Conservation (phyloP, 371 early-diverging fungal genomes). For the Mucor saturninus region DNA sequence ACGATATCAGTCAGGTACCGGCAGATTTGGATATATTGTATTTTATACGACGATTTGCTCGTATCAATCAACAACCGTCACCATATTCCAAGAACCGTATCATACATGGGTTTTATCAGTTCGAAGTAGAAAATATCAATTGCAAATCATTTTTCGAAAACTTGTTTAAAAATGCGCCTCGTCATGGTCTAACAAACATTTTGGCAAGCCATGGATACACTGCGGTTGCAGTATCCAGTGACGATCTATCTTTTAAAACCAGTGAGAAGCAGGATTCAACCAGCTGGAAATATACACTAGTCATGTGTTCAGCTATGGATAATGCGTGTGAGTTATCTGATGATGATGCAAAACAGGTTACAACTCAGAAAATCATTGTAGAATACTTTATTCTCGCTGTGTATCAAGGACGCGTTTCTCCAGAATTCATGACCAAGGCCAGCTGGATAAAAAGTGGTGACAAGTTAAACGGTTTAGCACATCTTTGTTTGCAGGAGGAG, state of each 20-base stretch:
- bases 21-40: slow-evolving; percentile 57
- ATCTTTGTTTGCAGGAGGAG: slow-evolving; percentile 29
- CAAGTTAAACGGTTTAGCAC: neutral
- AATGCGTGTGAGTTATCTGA: neutral
- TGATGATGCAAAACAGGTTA: neutral
- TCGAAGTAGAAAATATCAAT: slow-evolving; percentile 32
- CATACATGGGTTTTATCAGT: slow-evolving; percentile 56
- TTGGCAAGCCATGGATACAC: slow-evolving; percentile 20
- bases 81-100: slow-evolving; percentile 68
- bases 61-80: slow-evolving; percentile 60
- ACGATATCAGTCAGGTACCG: slow-evolving; percentile 29
- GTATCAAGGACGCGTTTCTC: slow-evolving; percentile 29
- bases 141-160: slow-evolving; percentile 66
- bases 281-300: slow-evolving; percentile 43
- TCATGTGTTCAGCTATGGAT: slow-evolving; percentile 29
- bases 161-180: slow-evolving; percentile 70
- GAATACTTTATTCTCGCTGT: slow-evolving; percentile 47
- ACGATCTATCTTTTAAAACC: slow-evolving; percentile 30
- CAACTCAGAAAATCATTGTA: slow-evolving; percentile 15
- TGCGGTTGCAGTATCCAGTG: slow-evolving; percentile 39
- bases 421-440: slow-evolving; percentile 27
- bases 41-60: slow-evolving; percentile 63
- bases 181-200: slow-evolving; percentile 61
- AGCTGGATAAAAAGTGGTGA: slow-evolving; percentile 1
- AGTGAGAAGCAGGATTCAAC: neutral